phyloP scores from a whole-genome alignment of 257 asterid species.

The Paulownia fortunei region DNA sequence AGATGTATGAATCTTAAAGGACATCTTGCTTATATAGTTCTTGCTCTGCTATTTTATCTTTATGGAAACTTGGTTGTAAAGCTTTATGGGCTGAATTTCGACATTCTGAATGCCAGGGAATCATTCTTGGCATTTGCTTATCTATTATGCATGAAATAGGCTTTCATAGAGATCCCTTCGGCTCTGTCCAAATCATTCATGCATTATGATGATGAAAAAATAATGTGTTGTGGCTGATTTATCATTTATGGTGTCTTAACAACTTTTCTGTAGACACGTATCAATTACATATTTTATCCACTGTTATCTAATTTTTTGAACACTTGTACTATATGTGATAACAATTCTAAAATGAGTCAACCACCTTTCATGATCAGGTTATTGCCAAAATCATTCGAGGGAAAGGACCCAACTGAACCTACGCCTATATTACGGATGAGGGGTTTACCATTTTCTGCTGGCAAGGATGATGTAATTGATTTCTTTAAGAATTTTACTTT shows the following conservation, averaged over 20 bases:
- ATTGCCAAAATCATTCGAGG: constrained; percentile 60
- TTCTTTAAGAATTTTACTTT: constrained; percentile 70
- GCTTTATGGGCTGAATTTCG: background rate
- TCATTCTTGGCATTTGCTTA: background rate
- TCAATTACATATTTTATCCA: background rate
- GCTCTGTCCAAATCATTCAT: background rate
- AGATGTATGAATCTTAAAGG: background rate
- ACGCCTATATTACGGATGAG: constrained; percentile 64
- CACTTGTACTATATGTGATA: background rate
- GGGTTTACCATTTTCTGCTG: constrained; percentile 85
- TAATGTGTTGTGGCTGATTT: background rate
- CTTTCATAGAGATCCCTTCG: background rate
- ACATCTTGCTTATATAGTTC: background rate
- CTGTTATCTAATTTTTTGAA: background rate
- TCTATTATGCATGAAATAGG: background rate
- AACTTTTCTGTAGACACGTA: background rate
- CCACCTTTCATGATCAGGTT: constrained; percentile 45
- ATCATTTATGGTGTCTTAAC: background rate
- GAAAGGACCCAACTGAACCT: constrained; percentile 60
- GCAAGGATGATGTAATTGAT: constrained; percentile 82
- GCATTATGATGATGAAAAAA: background rate
- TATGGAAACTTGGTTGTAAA: background rate
- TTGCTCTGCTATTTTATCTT: background rate
- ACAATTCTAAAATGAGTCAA: background rate
- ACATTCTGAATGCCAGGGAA: background rate